A percentile compares a stretch with the other conserved stretches of the same genome.
phyloP scores from a whole-genome alignment of 2,329 filamentous ascomycete genomes.

The Corniculantispora saksenae region DNA sequence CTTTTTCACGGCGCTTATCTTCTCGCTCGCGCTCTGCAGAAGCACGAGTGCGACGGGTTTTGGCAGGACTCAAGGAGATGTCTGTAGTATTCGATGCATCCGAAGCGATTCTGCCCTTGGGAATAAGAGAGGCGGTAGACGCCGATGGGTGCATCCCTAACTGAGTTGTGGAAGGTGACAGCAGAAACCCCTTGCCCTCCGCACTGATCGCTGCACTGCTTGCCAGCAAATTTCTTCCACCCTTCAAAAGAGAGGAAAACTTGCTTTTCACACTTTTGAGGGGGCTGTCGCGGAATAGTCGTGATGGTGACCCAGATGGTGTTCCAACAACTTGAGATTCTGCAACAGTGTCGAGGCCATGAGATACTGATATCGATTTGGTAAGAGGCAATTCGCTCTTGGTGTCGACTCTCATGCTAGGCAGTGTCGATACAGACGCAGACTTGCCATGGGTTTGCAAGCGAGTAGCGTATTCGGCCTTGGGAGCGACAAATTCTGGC shows the following conservation, averaged over 20 bases:
- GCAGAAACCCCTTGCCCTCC: constrained; percentile 58
- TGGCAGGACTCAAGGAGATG: constrained; percentile 42
- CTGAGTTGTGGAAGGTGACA: constrained; percentile 54
- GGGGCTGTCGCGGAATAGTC: constrained; percentile 69
- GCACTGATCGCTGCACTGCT: constrained; percentile 69
- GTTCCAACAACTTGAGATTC: constrained; percentile 46
- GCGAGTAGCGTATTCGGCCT: background rate
- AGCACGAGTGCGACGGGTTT: constrained; percentile 54
- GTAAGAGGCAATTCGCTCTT: constrained; percentile 42
- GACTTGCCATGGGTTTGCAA: constrained; percentile 55
- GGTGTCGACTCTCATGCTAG: constrained; percentile 25
- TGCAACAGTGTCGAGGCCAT: constrained; percentile 48
- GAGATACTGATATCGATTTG: constrained; percentile 62
- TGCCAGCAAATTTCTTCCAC: constrained; percentile 81
- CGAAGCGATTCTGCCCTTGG: constrained; percentile 28
- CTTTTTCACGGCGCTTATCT: constrained; percentile 67
- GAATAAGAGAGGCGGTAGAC: constrained; percentile 51
- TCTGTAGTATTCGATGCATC: constrained; percentile 22
- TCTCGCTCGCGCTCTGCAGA: constrained; percentile 64
- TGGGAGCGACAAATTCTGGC: constrained; percentile 32
- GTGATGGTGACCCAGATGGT: constrained; percentile 57
- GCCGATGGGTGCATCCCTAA: constrained; percentile 45
- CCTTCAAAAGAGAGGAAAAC: constrained; percentile 86
- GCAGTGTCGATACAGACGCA: constrained; percentile 60
- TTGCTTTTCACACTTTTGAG: constrained; percentile 92